Evolutionary conservation across 2,329 filamentous ascomycete species (phyloP), one percentile per base, ranked within the genome.

Genomic region (Xylaria digitata): DNA sequence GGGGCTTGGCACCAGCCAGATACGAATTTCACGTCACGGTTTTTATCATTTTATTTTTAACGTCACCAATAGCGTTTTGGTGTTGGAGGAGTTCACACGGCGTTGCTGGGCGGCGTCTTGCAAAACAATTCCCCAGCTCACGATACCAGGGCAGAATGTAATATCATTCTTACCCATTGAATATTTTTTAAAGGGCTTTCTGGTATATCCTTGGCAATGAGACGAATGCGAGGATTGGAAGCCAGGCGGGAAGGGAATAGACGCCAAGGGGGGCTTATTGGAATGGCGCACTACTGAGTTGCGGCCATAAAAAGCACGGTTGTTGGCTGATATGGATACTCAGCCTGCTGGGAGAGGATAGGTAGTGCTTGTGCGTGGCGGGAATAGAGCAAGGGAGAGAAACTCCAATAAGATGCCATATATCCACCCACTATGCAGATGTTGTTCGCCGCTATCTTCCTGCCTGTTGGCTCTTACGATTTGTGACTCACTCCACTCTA

Each of bases 91-190:
- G 60, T 68, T 65, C 53, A 60, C 53, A 66, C 40, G 70, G 68
- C 70, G 70, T 72, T 72, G 70, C 68, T 70, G 70, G 68, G 59
- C 68, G 70, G 70, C 70, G 70, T 70, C 68, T 59, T 63, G 43
- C 61, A 66, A 68, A 61, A 56, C 50, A 49, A 48, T 68, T 63
- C 45, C 62, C 59, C 62, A 60, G 59, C 63, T 65, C 63, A 42
- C 69, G 69, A 70, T 71, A 71, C 70, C 70, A 71, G 30, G 65
- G 61, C 45, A 59, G 49, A 58, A 61, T 55, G 34, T 43, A n/a
- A 42, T 37, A 45, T 45, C 30, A 59, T 63, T 61, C 58, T 56
- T 56, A 52, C 52, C 46, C 42, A 43, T 64, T 59, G 23, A 53
- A 55, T 32, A 59, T 59, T 58, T 52, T 52, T 61, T 59, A 54